Base-by-base conservation (phyloP, 257 asterid genomes). In the Ligustrum vulgare region DNA sequence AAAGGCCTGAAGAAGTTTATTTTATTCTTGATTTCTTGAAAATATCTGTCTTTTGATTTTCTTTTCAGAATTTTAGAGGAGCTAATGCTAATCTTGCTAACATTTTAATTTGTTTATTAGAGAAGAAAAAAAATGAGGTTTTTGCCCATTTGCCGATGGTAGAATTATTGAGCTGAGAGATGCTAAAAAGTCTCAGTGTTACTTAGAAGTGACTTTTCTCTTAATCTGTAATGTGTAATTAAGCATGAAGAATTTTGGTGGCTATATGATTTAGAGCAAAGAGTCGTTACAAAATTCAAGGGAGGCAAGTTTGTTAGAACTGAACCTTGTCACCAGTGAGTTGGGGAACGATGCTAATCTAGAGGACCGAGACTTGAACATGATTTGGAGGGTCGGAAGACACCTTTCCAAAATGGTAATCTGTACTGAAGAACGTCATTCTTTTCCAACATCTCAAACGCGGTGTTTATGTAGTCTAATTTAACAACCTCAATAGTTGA, bases 1-100 rank as follows among this genome's bases (percentile, higher is more conserved):
- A 92, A 91, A 82, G 99, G 99, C 37, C 89, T 94, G 36, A 86
- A 25, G 12, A 80, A 92, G 80, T 94, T 89, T 82, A 87, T 86
- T 73, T 23, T 88, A 9, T 39, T 43, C 51, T 43, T 43, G 51
- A 12, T 43, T 43, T 51, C 66, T 23, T 60, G 66, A 60, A 60
- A 7, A 18, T 8, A 60, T 23, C 66, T 3, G 33, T 22, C 25
- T 10, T 8, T 8, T 60, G 15, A 16, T 60, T 23, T 22, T 16
- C 60, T 51, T 18, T 51, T 51, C 9, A 8, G 22, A 51, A 51
- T 5, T 51, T 51, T 23, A 51, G 1, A 51, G 23, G 60, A 51
- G 60, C 18, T 51, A 18, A 51, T 51, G 60, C 6, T 3, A 3
- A 51, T 5, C 60, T 51, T 51, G 60, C 20, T 51, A 51, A 51